A percentile compares a stretch with the other conserved stretches of the same genome.
Evolutionary conservation across 257 asterid species (phyloP).

Genomic region (Solanum sejunctum): DNA sequence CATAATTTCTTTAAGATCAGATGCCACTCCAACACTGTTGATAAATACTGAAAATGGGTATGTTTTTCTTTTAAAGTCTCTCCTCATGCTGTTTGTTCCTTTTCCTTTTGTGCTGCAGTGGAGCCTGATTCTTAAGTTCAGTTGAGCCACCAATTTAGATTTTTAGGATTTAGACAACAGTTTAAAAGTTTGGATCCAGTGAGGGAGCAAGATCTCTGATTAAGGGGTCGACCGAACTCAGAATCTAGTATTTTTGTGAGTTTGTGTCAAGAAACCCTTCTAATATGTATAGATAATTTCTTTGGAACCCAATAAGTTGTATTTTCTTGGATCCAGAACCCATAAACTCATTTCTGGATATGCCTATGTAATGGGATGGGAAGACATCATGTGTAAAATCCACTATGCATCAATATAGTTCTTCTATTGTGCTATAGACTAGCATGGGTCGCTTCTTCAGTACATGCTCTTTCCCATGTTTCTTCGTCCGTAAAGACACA

Average conservation of each 20-base stretch:
- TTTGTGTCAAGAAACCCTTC: background rate
- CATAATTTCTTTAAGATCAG: constrained; percentile 45
- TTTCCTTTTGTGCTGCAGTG: background rate
- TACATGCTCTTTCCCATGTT: background rate
- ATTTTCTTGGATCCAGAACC: background rate
- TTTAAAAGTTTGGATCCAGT: background rate
- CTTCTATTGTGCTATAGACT: background rate
- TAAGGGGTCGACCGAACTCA: background rate
- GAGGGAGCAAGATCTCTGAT: background rate
- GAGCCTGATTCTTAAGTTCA: background rate
- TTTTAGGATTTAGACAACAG: background rate
- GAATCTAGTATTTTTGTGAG: background rate
- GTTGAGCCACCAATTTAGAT: background rate
- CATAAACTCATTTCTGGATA: background rate
- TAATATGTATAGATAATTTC: background rate
- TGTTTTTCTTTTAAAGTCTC: background rate
- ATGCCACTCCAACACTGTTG: constrained; percentile 28
- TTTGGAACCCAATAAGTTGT: background rate
- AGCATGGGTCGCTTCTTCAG: background rate
- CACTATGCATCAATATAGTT: background rate
- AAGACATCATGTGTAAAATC: background rate
- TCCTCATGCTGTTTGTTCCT: background rate
- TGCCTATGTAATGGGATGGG: background rate
- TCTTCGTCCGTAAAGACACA: background rate
- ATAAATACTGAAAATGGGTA: constrained; percentile 20